phyloP scores from a whole-genome alignment of 2,329 filamentous ascomycete species.

The Arthrinium puccinioides region DNA sequence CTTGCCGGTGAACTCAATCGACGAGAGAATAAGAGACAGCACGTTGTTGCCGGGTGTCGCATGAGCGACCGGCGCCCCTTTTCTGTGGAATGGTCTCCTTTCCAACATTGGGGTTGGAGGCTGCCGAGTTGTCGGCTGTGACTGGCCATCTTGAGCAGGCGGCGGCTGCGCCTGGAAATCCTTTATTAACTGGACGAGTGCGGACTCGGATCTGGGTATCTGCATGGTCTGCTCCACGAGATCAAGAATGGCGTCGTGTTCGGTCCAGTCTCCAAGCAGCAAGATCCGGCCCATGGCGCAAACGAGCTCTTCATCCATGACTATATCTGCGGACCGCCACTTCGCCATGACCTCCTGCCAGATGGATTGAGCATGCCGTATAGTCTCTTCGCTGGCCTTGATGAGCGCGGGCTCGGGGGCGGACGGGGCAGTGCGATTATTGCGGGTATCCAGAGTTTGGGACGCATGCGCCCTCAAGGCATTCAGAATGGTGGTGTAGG shows the following conservation, averaged over 20 bases:
- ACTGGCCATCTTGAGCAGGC: neutral
- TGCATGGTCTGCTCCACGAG: conserved; percentile 78
- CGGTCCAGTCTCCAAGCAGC: conserved; percentile 53
- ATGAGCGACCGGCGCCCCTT: conserved; percentile 22
- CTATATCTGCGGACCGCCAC: conserved; percentile 65
- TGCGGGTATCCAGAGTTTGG: too few species aligned
- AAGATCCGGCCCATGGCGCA: conserved; percentile 75
- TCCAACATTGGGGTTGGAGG: neutral
- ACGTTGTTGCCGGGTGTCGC: conserved; percentile 45
- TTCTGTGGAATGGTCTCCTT: neutral
- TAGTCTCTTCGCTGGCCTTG: conserved; percentile 33
- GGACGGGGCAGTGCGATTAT: too few species aligned
- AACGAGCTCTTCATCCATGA: conserved; percentile 72
- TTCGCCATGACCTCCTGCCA: conserved; percentile 76
- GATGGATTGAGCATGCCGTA: conserved; percentile 63
- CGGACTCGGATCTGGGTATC: conserved; percentile 49
- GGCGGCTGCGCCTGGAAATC: conserved; percentile 1
- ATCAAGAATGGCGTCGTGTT: conserved; percentile 66
- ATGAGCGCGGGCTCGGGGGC: too few species aligned
- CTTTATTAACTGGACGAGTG: conserved; percentile 14
- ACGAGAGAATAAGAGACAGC: conserved; percentile 62
- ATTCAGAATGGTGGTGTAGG: conserved; percentile 79
- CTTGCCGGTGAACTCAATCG: conserved; percentile 52
- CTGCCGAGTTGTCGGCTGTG: neutral
- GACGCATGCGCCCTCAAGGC: conserved; percentile 65